Percentiles rank a stretch among this genome's conserved stretches.
phyloP scores from a whole-genome alignment of 2,329 filamentous ascomycete species.

The Nothopassalora personata region DNA sequence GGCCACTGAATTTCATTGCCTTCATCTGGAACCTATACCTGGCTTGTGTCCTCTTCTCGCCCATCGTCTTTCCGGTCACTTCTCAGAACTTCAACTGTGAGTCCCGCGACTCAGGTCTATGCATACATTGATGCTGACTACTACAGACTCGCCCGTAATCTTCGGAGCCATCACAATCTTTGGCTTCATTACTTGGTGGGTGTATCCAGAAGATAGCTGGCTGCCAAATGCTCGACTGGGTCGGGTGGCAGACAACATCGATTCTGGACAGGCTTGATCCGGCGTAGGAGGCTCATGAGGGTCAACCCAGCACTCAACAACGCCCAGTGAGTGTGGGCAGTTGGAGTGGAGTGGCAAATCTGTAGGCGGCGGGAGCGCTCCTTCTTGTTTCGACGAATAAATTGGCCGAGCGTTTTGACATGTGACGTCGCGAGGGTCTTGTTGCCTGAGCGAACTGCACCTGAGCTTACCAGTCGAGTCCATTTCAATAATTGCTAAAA shows the following conservation, averaged over 20 bases:
- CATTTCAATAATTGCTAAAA: background rate
- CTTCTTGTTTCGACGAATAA: background rate
- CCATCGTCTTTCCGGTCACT: conserved; percentile 34
- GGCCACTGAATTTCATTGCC: conserved; percentile 34
- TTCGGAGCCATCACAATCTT: conserved; percentile 38
- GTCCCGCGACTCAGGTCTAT: background rate
- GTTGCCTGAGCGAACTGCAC: background rate
- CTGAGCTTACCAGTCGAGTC: background rate
- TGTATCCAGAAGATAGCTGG: conserved; percentile 36
- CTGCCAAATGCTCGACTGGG: conserved; percentile 23
- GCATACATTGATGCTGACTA: background rate
- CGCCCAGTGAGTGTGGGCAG: background rate
- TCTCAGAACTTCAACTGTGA: conserved; percentile 33
- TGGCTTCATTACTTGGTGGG: conserved; percentile 32
- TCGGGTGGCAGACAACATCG: conserved; percentile 3
- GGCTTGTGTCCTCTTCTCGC: conserved; percentile 36
- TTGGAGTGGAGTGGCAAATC: background rate
- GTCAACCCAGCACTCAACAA: no score
- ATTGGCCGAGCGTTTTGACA: background rate
- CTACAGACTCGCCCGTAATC: conserved; percentile 32
- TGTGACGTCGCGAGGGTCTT: background rate
- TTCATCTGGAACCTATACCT: conserved; percentile 38
- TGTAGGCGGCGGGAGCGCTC: background rate
- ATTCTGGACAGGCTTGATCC: background rate
- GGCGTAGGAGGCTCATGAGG: background rate